Evolutionary conservation across 2,329 filamentous ascomycete genomes (phyloP).

Genomic region (Arachnopeziza araneosa): DNA sequence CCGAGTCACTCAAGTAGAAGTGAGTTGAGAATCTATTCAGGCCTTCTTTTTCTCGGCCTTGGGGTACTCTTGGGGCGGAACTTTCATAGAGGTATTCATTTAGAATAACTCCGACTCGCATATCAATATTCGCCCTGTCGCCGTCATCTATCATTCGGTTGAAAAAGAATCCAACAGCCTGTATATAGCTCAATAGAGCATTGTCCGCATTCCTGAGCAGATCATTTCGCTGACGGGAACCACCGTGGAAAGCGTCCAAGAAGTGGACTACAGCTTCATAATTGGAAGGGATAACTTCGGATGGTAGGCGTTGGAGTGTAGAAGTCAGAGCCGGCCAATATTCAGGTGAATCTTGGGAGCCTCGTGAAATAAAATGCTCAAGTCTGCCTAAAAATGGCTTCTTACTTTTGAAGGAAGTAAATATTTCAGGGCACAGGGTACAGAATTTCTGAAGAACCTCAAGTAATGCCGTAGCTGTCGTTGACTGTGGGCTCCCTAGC

Average conservation of each 20-base stretch:
- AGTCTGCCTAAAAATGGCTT: conserved; percentile 53
- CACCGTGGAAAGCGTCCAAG: conserved; percentile 61
- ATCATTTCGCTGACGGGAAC: conserved; percentile 71
- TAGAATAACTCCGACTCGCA: conserved; percentile 46
- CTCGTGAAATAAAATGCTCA: conserved; percentile 69
- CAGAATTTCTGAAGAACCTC: conserved; percentile 64
- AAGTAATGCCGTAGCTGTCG: conserved; percentile 68
- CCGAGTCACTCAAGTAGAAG: neutral
- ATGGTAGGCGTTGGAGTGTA: conserved; percentile 53
- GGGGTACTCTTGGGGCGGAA: conserved; percentile 11
- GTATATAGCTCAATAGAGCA: conserved; percentile 73
- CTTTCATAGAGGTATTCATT: conserved; percentile 42
- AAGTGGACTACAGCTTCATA: conserved; percentile 53
- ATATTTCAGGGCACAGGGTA: conserved; percentile 58
- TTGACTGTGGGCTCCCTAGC: conserved; percentile 64
- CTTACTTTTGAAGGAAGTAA: conserved; percentile 58
- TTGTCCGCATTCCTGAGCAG: conserved; percentile 58
- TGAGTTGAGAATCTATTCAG: neutral
- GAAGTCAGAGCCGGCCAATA: conserved; percentile 68
- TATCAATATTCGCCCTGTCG: conserved; percentile 39
- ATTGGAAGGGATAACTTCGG: conserved; percentile 47
- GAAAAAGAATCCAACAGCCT: conserved; percentile 51
- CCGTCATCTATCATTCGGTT: conserved; percentile 41
- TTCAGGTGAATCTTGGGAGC: conserved; percentile 67
- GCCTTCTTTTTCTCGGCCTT: conserved; percentile 2